phyloP scores from a whole-genome alignment of 2,329 filamentous ascomycete genomes.

The Ophiocordyceps camponoti-leonardi region DNA sequence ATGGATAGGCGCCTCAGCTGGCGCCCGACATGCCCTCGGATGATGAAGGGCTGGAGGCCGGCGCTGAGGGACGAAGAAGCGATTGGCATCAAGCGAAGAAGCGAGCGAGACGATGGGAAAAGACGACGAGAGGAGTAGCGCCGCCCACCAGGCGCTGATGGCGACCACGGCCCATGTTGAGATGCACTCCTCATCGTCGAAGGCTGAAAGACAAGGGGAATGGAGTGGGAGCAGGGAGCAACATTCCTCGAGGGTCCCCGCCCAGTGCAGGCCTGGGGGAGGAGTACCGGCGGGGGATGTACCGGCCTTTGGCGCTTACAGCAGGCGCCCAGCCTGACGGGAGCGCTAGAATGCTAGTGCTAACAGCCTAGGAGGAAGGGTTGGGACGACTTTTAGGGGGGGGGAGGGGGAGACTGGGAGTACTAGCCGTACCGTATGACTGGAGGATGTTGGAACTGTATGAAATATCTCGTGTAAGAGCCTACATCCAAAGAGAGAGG shows the following conservation, averaged over 20 bases:
- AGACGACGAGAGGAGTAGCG: background rate
- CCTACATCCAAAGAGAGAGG: too few relatives aligned
- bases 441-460: too few relatives aligned
- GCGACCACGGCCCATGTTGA: background rate
- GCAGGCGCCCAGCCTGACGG: background rate
- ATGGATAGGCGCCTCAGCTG: too few relatives aligned
- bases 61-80: background rate
- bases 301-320: background rate
- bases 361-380: too few relatives aligned
- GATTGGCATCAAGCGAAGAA: background rate
- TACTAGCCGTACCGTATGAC: too few relatives aligned
- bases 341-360: background rate
- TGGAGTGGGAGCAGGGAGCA: background rate
- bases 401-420: too few relatives aligned
- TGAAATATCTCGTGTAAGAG: too few relatives aligned
- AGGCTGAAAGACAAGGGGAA: background rate
- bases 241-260: background rate
- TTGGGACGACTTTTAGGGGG: too few relatives aligned
- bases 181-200: background rate
- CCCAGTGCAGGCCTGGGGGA: background rate
- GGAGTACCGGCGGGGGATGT: background rate
- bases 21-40: too few relatives aligned
- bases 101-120: background rate
- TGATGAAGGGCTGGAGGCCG: background rate
- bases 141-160: background rate